Evolutionary conservation across 257 asterid species (phyloP).

Genomic region (Rauvolfia tetraphylla): DNA sequence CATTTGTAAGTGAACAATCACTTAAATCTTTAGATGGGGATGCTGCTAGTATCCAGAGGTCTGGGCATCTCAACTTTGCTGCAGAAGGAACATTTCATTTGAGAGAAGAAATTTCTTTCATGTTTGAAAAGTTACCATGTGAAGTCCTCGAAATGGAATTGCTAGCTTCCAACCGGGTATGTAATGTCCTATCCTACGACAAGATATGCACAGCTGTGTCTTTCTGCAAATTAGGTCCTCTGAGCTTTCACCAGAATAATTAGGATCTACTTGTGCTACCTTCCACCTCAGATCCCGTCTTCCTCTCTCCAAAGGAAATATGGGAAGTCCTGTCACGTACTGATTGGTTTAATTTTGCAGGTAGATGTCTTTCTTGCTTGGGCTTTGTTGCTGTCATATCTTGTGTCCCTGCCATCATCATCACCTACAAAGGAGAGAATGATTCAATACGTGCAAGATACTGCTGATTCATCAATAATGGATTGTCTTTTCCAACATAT

Average conservation of each 20-base stretch:
- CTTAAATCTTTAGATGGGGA: slow-evolving; percentile 33
- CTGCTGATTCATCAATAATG: slow-evolving; percentile 57
- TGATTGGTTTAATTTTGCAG: slow-evolving; percentile 39
- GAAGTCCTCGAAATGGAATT: slow-evolving; percentile 71
- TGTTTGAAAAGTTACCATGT: slow-evolving; percentile 53
- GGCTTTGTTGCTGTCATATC: slow-evolving; percentile 78
- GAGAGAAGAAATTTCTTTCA: slow-evolving; percentile 70
- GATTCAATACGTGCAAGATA: slow-evolving; percentile 80
- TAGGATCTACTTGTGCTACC: not conserved
- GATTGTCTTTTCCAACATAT: slow-evolving; percentile 92
- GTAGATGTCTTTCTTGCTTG: slow-evolving; percentile 77
- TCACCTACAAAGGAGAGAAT: slow-evolving; percentile 70
- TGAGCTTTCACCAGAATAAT: not conserved
- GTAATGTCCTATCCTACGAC: slow-evolving; percentile 18
- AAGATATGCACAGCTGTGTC: not conserved
- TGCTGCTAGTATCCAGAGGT: slow-evolving; percentile 42
- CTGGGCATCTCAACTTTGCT: slow-evolving; percentile 32
- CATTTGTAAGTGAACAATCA: slow-evolving; percentile 40
- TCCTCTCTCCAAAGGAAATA: not conserved
- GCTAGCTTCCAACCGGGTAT: slow-evolving; percentile 67
- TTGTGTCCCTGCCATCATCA: slow-evolving; percentile 76
- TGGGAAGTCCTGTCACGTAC: slow-evolving; percentile 11
- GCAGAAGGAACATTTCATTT: slow-evolving; percentile 54
- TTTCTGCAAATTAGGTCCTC: not conserved
- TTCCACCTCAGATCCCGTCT: not conserved